Evolutionary conservation across 2,329 filamentous ascomycete genomes (phyloP).

Genomic region (Knufia fluminis): DNA sequence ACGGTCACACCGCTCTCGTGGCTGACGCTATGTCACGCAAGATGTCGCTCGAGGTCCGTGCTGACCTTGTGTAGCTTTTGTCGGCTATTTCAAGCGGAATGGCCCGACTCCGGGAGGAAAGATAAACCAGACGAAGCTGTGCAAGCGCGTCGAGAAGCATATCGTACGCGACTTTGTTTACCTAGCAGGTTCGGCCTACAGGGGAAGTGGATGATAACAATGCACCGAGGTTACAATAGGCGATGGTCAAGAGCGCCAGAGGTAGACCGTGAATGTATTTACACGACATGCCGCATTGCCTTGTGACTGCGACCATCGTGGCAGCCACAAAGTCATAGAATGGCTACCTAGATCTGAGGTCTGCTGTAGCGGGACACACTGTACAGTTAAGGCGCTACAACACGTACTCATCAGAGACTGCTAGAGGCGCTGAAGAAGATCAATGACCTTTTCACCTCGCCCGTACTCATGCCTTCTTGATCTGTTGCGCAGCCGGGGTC

Average conservation of each 20-base stretch:
- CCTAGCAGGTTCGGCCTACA: no score
- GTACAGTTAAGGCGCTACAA: no score
- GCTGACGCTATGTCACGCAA: not conserved
- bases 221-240: no score
- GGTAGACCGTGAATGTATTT: not conserved
- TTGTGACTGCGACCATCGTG: no score
- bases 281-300: not conserved
- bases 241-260: not conserved
- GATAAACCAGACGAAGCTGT: not conserved
- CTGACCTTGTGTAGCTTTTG: not conserved
- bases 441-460: no score
- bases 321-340: not conserved
- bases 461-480: slow-evolving; percentile 5
- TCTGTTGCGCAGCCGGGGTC: slow-evolving; percentile 4
- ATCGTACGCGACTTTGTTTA: not conserved
- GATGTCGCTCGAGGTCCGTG: not conserved
- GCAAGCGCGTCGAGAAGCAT: not conserved
- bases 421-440: no score
- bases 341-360: not conserved
- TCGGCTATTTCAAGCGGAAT: not conserved
- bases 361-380: no score
- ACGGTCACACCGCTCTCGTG: not conserved
- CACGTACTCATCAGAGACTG: no score
- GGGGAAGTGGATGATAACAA: no score
- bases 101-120: not conserved